Evolutionary conservation across 2,329 filamentous ascomycete genomes (phyloP), one percentile per base, ranked within the genome.

Genomic region (Botryotinia narcissicola): DNA sequence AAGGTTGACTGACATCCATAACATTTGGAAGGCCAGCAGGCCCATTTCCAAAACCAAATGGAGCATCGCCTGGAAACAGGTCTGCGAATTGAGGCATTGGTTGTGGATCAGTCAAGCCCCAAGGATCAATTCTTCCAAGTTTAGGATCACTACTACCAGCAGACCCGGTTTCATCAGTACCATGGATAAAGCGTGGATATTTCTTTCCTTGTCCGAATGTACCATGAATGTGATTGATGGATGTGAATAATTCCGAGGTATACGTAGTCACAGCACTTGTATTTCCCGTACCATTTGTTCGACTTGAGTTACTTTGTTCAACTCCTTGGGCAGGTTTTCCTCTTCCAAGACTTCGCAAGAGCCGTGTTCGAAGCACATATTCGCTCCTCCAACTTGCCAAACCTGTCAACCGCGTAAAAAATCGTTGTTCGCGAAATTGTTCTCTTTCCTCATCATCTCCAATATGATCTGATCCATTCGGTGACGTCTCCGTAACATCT

Each of bases 311-410:
- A 18, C 89, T 88, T 73, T 88, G 81, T 78, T 85, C 83, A 64
- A 85, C 83, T 16, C 85, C 84, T 54, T 91, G 87, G 78, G 87
- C 84, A 74, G 95, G 94, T 80, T 95, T 97, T 69, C 95, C 96
- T 74, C 93, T 90, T 64, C 88, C 88, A 73, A 98, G 85, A 75
- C 93, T 96, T 62, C 94, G 89, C 70, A 98, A 84, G 70, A 98
- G 87, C 64, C 93, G 89, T 2, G 94, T 98, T 64, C 96, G 89
- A 73, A 97, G 84, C 66, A 98, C 92, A 80, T 98, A 99, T 82
- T 99, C 96, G 82, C 93, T 98, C 78, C 95, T 89, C 95, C 96
- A 98, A 14, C 95, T 96, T n/a, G 94, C 92, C 75, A 95, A 84
- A 5, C 90, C 87, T 16, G 93, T 97, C 72, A 99, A 86, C 61